A percentile compares a stretch with the other conserved stretches of the same genome.
These are phyloP conservation scores for Ascoidea asiatica DNA, from an alignment of 805 yeast species.

Conservation along the genomic window DNA sequence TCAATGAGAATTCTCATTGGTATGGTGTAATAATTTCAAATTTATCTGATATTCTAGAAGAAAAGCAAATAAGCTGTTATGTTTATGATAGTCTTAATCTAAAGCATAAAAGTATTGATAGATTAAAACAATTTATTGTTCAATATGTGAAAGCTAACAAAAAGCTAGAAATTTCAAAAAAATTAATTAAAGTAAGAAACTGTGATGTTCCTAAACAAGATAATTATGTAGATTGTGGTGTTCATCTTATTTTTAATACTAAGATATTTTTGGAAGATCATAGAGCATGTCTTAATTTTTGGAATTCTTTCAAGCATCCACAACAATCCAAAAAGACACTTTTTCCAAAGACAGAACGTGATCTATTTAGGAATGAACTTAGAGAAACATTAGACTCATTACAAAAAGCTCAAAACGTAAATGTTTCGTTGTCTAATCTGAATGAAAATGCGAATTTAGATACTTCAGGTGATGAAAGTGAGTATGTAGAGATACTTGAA, in stretches of 20 bases:
- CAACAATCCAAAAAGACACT: conserved; percentile 7
- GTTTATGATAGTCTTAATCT: conserved; percentile 69
- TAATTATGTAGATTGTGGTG: conserved; percentile 89
- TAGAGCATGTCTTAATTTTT: conserved; percentile 29
- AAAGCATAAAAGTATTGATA: conserved; percentile 35
- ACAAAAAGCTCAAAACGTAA: no score
- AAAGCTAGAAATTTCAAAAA: conserved; percentile 28
- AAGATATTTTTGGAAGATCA: conserved; percentile 41
- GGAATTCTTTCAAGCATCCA: conserved; percentile 22
- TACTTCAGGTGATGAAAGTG: no score
- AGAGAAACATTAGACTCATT: no score
- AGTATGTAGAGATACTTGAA: no score
- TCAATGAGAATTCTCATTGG: conserved; percentile 81
- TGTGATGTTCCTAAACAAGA: conserved; percentile 70
- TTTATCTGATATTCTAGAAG: conserved; percentile 20
- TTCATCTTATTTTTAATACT: conserved; percentile 72
- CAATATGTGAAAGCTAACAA: conserved; percentile 60
- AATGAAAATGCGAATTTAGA: no score
- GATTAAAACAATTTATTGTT: conserved; percentile 40
- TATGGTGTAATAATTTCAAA: conserved; percentile 61
- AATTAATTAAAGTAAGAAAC: conserved; percentile 31
- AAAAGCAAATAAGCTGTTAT: conserved; percentile 26
- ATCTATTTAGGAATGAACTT: no score
- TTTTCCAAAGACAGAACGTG: no score
- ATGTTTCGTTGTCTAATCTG: no score